Evolutionary conservation across 352 stramenopile genomes (phyloP).

Genomic region (Pythium graminicola): DNA sequence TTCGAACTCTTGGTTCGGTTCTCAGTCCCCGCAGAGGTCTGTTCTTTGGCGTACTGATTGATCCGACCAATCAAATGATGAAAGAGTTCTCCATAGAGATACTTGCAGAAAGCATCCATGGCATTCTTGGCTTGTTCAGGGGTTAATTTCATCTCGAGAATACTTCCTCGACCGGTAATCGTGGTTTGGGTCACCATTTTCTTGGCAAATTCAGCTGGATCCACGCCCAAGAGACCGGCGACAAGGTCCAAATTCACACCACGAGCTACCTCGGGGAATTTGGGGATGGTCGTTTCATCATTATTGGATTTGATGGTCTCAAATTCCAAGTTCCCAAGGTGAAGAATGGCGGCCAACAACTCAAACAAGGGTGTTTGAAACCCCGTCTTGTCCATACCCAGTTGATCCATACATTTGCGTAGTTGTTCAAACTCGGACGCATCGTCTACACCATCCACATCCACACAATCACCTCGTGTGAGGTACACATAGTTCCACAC

Average conservation of each 20-base stretch:
- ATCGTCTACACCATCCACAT: constrained; percentile 70
- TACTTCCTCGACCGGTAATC: constrained; percentile 61
- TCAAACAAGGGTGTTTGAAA: constrained; percentile 74
- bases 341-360: constrained; percentile 58
- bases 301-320: constrained; percentile 22
- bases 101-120: constrained; percentile 83
- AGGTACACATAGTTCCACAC: constrained; percentile 72
- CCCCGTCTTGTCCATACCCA: constrained; percentile 51
- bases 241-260: constrained; percentile 58
- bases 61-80: constrained; percentile 70
- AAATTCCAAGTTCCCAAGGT: constrained; percentile 68
- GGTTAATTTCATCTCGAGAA: constrained; percentile 68
- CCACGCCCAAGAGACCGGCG: constrained; percentile 45
- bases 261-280: constrained; percentile 46
- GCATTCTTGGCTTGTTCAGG: constrained; percentile 71
- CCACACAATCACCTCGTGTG: constrained; percentile 65
- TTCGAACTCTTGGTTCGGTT: no score
- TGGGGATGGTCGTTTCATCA: constrained; percentile 34
- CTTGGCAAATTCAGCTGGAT: constrained; percentile 53
- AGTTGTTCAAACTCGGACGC: constrained; percentile 65
- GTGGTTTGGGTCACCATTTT: constrained; percentile 84
- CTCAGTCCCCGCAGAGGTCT: constrained; percentile 33
- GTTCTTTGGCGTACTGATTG: constrained; percentile 62
- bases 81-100: constrained; percentile 76
- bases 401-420: constrained; percentile 49